These are phyloP conservation scores for Phytopythium boreale DNA, from an alignment of 352 stramenopile genomes.

Conservation along the genomic window DNA sequence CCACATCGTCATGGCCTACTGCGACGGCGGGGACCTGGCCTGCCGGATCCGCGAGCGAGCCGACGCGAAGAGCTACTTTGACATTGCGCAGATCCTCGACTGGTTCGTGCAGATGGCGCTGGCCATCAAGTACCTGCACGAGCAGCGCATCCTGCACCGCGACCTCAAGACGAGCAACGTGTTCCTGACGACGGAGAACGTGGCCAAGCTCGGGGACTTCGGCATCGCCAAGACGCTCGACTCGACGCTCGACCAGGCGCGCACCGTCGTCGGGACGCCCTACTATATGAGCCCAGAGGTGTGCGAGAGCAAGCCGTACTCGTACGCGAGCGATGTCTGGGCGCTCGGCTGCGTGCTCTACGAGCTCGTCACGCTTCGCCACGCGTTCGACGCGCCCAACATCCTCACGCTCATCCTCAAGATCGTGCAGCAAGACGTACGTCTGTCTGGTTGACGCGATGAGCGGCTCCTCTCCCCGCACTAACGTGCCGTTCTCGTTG, in stretches of 20 bases:
- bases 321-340: conserved; percentile 92
- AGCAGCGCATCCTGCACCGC: conserved; percentile 88
- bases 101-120: conserved; percentile 95
- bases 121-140: conserved; percentile 93
- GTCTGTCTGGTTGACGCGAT: not conserved
- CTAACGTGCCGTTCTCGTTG: not conserved
- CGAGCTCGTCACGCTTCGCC: conserved; percentile 82
- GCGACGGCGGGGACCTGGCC: conserved; percentile 88
- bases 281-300: conserved; percentile 95
- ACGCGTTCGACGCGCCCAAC: conserved; percentile 84
- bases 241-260: conserved; percentile 82
- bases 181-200: conserved; percentile 81
- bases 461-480: not conserved
- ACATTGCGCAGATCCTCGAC: conserved; percentile 63
- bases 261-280: conserved; percentile 90
- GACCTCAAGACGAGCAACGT: conserved; percentile 96
- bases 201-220: conserved; percentile 92
- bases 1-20: conserved; percentile 96
- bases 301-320: conserved; percentile 91
- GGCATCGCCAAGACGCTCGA: conserved; percentile 89
- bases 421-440: conserved; percentile 78
- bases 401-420: conserved; percentile 83
- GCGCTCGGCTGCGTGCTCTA: conserved; percentile 91
- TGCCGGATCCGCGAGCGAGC: conserved; percentile 46
- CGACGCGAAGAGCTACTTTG: conserved; percentile 36